Evolutionary conservation across 2,329 filamentous ascomycete genomes (phyloP).

Genomic region (Aspergillus chevalieri): DNA sequence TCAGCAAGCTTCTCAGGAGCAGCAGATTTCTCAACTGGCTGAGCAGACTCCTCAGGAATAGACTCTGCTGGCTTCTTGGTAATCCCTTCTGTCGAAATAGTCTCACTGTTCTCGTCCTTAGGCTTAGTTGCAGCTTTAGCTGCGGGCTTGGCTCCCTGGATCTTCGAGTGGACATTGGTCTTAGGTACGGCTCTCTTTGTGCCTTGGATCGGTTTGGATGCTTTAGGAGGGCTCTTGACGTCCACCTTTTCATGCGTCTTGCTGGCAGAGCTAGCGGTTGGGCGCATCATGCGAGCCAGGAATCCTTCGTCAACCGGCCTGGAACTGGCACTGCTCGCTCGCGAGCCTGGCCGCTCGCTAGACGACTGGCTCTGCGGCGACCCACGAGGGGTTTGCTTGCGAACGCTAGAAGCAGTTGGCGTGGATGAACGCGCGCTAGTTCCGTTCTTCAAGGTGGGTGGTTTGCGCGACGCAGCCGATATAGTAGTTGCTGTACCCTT

Average conservation of each 20-base stretch:
- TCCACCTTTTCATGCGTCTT: conserved; percentile 45
- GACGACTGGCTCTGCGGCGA: conserved; percentile 23
- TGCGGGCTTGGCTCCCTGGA: conserved; percentile 16
- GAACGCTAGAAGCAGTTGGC: conserved; percentile 18
- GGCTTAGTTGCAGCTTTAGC: not conserved
- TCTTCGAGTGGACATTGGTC: conserved; percentile 15
- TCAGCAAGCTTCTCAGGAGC: not conserved
- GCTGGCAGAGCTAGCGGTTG: conserved; percentile 45
- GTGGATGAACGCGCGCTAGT: conserved; percentile 17
- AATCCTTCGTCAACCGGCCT: conserved; percentile 42
- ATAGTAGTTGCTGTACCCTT: conserved; percentile 18
- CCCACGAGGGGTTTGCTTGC: conserved; percentile 27
- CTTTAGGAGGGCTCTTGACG: conserved; percentile 32
- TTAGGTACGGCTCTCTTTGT: conserved; percentile 20
- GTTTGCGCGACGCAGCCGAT: conserved; percentile 29
- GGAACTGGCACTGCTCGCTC: conserved; percentile 31
- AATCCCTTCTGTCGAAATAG: conserved; percentile 4
- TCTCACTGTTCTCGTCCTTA: conserved; percentile 1
- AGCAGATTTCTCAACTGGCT: conserved; percentile 1
- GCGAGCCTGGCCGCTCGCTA: conserved; percentile 36
- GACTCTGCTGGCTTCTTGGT: conserved; percentile 1
- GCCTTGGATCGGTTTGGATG: conserved; percentile 11
- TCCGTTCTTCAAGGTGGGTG: conserved; percentile 28
- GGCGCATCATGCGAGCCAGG: conserved; percentile 47
- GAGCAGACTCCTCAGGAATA: conserved; percentile 7